A percentile compares a stretch with the other conserved stretches of the same genome.
Conservation (phyloP, 139 green algal genomes). For the Zygnema cylindricum region DNA sequence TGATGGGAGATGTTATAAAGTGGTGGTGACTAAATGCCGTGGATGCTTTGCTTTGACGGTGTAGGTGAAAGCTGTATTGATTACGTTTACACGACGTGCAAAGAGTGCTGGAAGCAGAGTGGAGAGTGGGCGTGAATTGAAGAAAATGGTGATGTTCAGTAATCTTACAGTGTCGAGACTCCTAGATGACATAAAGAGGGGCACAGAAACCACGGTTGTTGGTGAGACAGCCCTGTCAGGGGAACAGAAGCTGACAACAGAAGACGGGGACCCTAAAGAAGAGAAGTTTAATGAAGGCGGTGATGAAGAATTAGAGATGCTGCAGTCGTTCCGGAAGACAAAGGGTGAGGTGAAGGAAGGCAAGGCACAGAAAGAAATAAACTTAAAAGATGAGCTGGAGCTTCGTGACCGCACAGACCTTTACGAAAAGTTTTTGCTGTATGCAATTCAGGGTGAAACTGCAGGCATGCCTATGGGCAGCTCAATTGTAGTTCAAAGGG, state of each 20-base stretch:
- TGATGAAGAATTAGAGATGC: conserved; percentile 64
- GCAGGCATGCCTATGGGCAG: conserved; percentile 90
- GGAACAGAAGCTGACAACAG: conserved; percentile 41
- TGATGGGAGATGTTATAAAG: too few relatives aligned
- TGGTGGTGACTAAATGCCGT: too few relatives aligned
- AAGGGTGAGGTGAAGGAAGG: conserved; percentile 40
- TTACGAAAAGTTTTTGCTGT: conserved; percentile 95
- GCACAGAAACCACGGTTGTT: not conserved
- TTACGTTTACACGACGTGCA: conserved; percentile 72
- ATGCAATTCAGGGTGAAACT: conserved; percentile 80
- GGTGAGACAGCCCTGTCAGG: conserved; percentile 30
- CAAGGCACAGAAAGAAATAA: conserved; percentile 93
- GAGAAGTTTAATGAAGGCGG: conserved; percentile 59
- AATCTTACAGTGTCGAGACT: conserved; percentile 85
- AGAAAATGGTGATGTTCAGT: conserved; percentile 94
- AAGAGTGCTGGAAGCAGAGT: conserved; percentile 69
- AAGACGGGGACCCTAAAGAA: conserved; percentile 57
- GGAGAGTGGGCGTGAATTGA: conserved; percentile 82
- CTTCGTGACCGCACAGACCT: conserved; percentile 79
- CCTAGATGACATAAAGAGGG: conserved; percentile 77
- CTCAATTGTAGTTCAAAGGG: conserved; percentile 73
- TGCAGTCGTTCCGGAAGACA: conserved; percentile 51
- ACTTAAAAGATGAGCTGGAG: conserved; percentile 83
- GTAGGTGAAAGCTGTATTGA: conserved; percentile 65
- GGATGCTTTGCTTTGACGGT: too few relatives aligned